phyloP scores from a whole-genome alignment of 2,329 filamentous ascomycete genomes.

The Fusarium sp. region DNA sequence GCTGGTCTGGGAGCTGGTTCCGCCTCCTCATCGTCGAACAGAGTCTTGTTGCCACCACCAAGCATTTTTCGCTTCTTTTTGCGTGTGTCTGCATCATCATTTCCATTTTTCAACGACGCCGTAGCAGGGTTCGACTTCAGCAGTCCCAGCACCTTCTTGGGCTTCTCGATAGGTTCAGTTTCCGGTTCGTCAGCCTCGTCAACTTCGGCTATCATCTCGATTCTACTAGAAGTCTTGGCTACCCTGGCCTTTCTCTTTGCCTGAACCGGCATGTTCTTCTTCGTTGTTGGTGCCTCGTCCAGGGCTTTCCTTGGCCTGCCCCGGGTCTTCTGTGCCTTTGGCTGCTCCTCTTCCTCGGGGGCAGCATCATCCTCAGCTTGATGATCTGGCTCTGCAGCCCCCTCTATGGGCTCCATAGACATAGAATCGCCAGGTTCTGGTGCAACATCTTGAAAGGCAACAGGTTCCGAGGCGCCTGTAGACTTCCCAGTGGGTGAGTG shows the following conservation, averaged over 20 bases:
- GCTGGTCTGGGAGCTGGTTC: conserved; percentile 52
- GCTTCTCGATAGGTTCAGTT: conserved; percentile 35
- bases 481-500: conserved; percentile 37
- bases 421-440: conserved; percentile 11
- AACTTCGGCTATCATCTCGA: conserved; percentile 56
- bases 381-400: conserved; percentile 10
- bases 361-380: conserved; percentile 2
- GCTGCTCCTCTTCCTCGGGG: conserved; percentile 17
- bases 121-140: conserved; percentile 24
- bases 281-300: conserved; percentile 57
- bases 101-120: conserved; percentile 6
- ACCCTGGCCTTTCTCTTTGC: conserved; percentile 49
- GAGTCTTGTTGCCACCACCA: conserved; percentile 68
- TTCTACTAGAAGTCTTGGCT: conserved; percentile 34
- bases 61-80: conserved; percentile 81
- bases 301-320: conserved; percentile 58
- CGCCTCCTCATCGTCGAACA: conserved; percentile 76
- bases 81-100: conserved; percentile 55
- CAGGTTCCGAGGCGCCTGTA: conserved; percentile 35
- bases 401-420: conserved; percentile 21
- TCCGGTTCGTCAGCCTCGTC: conserved; percentile 46
- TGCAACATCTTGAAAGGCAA: conserved; percentile 50
- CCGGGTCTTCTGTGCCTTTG: conserved; percentile 51
- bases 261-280: conserved; percentile 56
- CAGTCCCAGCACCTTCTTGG: conserved; percentile 19